A percentile compares a stretch with the other conserved stretches of the same genome.
phyloP scores from a whole-genome alignment of 805 yeast genomes.

The Torulaspora microellipsoides region DNA sequence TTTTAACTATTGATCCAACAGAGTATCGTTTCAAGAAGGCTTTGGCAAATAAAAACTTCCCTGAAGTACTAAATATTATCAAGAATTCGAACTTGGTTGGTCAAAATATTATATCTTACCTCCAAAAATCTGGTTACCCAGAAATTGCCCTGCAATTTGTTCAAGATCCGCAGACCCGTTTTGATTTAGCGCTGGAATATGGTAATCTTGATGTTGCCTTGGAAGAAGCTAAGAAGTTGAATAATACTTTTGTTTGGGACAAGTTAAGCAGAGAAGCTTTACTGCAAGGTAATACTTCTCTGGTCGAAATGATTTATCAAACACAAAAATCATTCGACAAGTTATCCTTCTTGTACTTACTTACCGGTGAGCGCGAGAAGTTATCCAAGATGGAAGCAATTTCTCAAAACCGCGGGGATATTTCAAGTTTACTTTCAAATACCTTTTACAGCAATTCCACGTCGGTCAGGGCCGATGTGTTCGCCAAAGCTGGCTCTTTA shows the following conservation, averaged over 20 bases:
- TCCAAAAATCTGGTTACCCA: constrained; percentile 93
- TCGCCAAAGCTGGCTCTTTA: constrained; percentile 70
- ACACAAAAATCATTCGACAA: constrained; percentile 82
- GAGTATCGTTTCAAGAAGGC: constrained; percentile 96
- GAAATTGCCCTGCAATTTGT: constrained; percentile 97
- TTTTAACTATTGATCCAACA: constrained; percentile 82
- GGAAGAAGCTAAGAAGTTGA: constrained; percentile 76
- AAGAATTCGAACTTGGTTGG: constrained; percentile 90
- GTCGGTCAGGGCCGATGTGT: constrained; percentile 67
- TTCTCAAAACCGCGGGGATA: constrained; percentile 83
- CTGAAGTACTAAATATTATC: constrained; percentile 86
- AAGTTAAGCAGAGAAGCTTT: constrained; percentile 81
- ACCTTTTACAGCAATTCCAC: constrained; percentile 71
- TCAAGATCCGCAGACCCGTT: constrained; percentile 91
- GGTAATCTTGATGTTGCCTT: constrained; percentile 85
- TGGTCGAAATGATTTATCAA: constrained; percentile 86
- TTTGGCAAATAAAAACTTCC: constrained; percentile 80
- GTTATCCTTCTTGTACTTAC: constrained; percentile 80
- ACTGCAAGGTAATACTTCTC: constrained; percentile 78
- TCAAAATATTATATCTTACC: constrained; percentile 90
- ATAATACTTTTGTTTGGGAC: constrained; percentile 69
- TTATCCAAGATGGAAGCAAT: constrained; percentile 80
- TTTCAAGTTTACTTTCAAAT: constrained; percentile 75
- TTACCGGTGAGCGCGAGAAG: constrained; percentile 75
- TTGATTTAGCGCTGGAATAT: constrained; percentile 92